A percentile compares a stretch with the other conserved stretches of the same genome.
Evolutionary conservation across 345 rosid genomes (phyloP).

Genomic region (Microthlaspi erraticum): DNA sequence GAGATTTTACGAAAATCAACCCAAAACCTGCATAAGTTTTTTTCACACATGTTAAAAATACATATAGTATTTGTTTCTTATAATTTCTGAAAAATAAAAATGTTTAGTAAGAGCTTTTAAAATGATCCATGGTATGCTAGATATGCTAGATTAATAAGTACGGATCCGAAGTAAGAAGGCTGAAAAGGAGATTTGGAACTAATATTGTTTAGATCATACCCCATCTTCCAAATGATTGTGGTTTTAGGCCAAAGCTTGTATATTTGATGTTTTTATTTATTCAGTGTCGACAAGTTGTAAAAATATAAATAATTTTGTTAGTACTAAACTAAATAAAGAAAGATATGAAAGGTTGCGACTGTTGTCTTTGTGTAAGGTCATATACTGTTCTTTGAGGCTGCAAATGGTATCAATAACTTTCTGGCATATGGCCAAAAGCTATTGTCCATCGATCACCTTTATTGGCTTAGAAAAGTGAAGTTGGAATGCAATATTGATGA

Average conservation of each 20-base stretch:
- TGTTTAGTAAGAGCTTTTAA: background rate
- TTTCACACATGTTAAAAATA: background rate
- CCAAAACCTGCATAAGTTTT: background rate
- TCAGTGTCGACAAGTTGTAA: slow-evolving; percentile 10
- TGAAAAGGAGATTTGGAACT: slow-evolving; percentile 17
- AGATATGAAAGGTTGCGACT: slow-evolving; percentile 32
- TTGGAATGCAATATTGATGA: slow-evolving; percentile 17
- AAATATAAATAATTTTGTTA: background rate
- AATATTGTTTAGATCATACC: background rate
- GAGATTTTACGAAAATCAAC: background rate
- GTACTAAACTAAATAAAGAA: slow-evolving; percentile 14
- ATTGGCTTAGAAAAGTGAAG: slow-evolving; percentile 29
- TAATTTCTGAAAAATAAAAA: background rate
- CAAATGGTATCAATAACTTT: slow-evolving; percentile 30
- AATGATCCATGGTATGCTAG: background rate
- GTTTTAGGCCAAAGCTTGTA: slow-evolving; percentile 15
- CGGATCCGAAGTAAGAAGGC: slow-evolving; percentile 1
- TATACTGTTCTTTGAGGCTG: slow-evolving; percentile 23
- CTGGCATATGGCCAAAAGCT: slow-evolving; percentile 37
- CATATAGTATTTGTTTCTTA: background rate
- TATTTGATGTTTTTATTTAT: slow-evolving; percentile 1
- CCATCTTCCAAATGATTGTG: slow-evolving; percentile 22
- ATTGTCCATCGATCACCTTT: slow-evolving; percentile 30
- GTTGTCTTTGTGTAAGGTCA: slow-evolving; percentile 42
- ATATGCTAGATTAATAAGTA: background rate